Conservation (phyloP, 163 green algal species). For the Volvox carteri region DNA sequence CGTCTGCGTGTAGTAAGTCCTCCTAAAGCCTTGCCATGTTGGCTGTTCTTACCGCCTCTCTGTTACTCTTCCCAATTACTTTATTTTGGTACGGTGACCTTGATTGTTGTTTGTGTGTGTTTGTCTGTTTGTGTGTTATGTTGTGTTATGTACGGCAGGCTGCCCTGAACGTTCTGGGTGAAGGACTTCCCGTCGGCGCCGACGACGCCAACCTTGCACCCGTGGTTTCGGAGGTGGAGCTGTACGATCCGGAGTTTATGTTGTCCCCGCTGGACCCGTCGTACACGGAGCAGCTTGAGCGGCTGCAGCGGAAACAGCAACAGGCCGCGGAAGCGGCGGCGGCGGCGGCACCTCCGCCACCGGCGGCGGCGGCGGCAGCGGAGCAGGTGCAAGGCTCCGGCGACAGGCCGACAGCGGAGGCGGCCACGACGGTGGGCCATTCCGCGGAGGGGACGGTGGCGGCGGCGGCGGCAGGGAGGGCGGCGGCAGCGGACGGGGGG, state of each 20-base stretch:
- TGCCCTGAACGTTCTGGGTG: slow-evolving; percentile 20
- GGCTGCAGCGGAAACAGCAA: slow-evolving; percentile 3
- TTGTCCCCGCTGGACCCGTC: slow-evolving; percentile 39
- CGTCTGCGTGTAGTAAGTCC: too few relatives aligned
- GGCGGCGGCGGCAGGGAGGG: neutral
- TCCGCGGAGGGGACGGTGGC: neutral
- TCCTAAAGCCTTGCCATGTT: too few relatives aligned
- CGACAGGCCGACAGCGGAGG: neutral
- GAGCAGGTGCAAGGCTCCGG: neutral
- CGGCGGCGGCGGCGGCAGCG: neutral
- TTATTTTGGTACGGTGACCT: too few relatives aligned
- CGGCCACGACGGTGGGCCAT: neutral
- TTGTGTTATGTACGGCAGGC: neutral
- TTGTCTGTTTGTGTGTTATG: too few relatives aligned
- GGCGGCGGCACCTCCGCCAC: neutral
- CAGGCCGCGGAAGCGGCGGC: neutral
- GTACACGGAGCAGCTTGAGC: slow-evolving; percentile 5
- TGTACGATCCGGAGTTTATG: slow-evolving; percentile 66
- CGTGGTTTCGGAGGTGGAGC: slow-evolving; percentile 56
- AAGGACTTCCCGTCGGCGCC: slow-evolving; percentile 46
- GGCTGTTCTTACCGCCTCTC: too few relatives aligned
- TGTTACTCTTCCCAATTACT: too few relatives aligned
- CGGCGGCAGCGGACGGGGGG: neutral
- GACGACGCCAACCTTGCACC: slow-evolving; percentile 53
- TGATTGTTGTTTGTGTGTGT: too few relatives aligned